Percentiles rank a stretch among this genome's conserved stretches.
Evolutionary conservation across 2,329 filamentous ascomycete genomes (phyloP).

Genomic region (Blumeria graminis): DNA sequence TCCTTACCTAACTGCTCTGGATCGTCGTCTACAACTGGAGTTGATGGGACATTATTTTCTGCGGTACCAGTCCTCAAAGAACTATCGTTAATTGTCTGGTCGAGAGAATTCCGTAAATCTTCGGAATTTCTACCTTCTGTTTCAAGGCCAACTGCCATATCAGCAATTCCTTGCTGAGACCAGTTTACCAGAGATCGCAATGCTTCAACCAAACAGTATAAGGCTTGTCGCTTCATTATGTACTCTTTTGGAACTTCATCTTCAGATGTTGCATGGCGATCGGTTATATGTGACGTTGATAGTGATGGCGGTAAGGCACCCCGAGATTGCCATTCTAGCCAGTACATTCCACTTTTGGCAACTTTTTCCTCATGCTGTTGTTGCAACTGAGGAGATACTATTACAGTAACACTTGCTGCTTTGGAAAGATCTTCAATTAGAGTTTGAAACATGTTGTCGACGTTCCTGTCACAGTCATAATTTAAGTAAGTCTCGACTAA

Average conservation of each 20-base stretch:
- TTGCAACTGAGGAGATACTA: conserved; percentile 53
- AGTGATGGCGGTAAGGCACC: conserved; percentile 71
- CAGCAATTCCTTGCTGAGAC: conserved; percentile 44
- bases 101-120: conserved; percentile 47
- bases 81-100: conserved; percentile 38
- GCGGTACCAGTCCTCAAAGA: conserved; percentile 32
- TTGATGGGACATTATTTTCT: conserved; percentile 35
- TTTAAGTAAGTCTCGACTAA: conserved; percentile 92
- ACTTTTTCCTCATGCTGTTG: conserved; percentile 67
- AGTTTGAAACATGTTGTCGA: conserved; percentile 92
- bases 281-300: conserved; percentile 24
- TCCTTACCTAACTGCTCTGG: conserved; percentile 84
- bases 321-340: conserved; percentile 63
- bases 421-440: conserved; percentile 85
- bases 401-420: conserved; percentile 56
- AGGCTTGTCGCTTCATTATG: conserved; percentile 64
- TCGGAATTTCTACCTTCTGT: conserved; percentile 30
- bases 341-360: conserved; percentile 23
- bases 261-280: conserved; percentile 30
- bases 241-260: conserved; percentile 69
- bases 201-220: conserved; percentile 74
- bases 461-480: conserved; percentile 85
- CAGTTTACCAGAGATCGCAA: conserved; percentile 79
- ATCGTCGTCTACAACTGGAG: conserved; percentile 60
- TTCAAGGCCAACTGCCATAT: conserved; percentile 27